Evolutionary conservation across 768 basidiomycete genomes (phyloP).

Genomic region (Lentinula sp.): DNA sequence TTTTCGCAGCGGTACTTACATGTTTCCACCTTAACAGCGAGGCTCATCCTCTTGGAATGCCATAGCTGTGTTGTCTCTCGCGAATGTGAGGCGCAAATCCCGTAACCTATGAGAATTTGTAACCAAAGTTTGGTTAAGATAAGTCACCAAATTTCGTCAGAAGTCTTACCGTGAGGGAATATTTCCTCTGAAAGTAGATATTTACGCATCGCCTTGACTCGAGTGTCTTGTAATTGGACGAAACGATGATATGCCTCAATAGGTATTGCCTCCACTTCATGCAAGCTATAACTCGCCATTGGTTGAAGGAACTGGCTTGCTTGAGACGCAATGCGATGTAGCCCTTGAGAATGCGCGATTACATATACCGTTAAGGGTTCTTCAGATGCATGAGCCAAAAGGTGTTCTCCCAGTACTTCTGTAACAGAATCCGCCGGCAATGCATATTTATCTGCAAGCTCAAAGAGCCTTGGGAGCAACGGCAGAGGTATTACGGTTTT

Average conservation of each 20-base stretch:
- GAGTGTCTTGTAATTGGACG: constrained; percentile 50
- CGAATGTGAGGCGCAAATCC: constrained; percentile 49
- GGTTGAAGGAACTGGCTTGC: constrained; percentile 59
- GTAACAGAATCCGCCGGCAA: constrained; percentile 37
- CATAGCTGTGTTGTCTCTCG: constrained; percentile 39
- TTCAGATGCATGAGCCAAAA: constrained; percentile 43
- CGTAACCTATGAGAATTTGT: constrained; percentile 37
- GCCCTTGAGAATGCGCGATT: constrained; percentile 37
- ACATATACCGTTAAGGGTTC: constrained; percentile 59
- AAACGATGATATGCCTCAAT: constrained; percentile 60
- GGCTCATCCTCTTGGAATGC: constrained; percentile 41
- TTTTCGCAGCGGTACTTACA: constrained; percentile 26
- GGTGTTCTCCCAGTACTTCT: constrained; percentile 40
- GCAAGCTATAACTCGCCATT: constrained; percentile 44
- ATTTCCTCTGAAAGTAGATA: constrained; percentile 54
- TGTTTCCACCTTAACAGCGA: constrained; percentile 46
- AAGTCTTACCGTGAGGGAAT: constrained; percentile 57
- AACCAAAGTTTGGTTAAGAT: background rate
- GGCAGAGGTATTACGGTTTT: constrained; percentile 58
- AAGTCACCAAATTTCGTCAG: background rate
- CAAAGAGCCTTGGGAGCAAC: constrained; percentile 50
- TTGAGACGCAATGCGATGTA: constrained; percentile 44
- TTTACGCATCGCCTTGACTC: constrained; percentile 46
- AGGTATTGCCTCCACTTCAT: constrained; percentile 46
- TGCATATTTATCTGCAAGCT: constrained; percentile 62